Evolutionary conservation across 805 yeast species (phyloP).

Genomic region (Yamadazyma endophytica): DNA sequence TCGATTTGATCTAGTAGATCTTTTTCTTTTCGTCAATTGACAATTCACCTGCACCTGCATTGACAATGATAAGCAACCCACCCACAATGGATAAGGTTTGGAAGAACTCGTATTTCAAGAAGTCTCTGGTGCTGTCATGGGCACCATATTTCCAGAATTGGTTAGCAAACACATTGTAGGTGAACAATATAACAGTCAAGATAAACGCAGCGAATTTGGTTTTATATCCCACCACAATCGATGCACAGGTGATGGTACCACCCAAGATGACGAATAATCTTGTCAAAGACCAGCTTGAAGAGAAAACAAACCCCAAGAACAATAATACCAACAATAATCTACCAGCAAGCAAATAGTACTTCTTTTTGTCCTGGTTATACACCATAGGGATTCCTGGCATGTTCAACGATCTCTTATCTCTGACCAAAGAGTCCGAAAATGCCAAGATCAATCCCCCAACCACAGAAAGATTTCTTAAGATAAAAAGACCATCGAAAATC

Average conservation of each 20-base stretch:
- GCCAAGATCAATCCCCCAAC: conserved; percentile 90
- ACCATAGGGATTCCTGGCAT: conserved; percentile 77
- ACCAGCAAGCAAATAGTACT: conserved; percentile 82
- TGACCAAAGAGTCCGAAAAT: conserved; percentile 78
- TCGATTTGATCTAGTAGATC: conserved; percentile 62
- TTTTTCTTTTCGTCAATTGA: conserved; percentile 95
- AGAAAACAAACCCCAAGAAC: conserved; percentile 79
- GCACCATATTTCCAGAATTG: conserved; percentile 81
- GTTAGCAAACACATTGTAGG: conserved; percentile 76
- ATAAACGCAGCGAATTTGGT: conserved; percentile 82
- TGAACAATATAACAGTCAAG: conserved; percentile 62
- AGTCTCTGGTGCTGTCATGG: conserved; percentile 78
- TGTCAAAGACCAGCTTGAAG: conserved; percentile 66
- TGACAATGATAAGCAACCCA: conserved; percentile 83
- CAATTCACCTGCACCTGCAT: conserved; percentile 94
- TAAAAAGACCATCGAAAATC: conserved; percentile 73
- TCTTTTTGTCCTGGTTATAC: conserved; percentile 67
- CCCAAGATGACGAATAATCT: conserved; percentile 61
- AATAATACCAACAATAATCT: conserved; percentile 79
- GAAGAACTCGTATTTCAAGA: conserved; percentile 86
- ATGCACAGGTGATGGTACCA: conserved; percentile 66
- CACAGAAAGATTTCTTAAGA: conserved; percentile 82
- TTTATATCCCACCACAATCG: conserved; percentile 88
- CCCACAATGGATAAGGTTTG: conserved; percentile 95
- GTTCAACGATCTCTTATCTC: conserved; percentile 60